phyloP scores from a whole-genome alignment of 148 eudicot species.

The Vaccinium darrowii region DNA sequence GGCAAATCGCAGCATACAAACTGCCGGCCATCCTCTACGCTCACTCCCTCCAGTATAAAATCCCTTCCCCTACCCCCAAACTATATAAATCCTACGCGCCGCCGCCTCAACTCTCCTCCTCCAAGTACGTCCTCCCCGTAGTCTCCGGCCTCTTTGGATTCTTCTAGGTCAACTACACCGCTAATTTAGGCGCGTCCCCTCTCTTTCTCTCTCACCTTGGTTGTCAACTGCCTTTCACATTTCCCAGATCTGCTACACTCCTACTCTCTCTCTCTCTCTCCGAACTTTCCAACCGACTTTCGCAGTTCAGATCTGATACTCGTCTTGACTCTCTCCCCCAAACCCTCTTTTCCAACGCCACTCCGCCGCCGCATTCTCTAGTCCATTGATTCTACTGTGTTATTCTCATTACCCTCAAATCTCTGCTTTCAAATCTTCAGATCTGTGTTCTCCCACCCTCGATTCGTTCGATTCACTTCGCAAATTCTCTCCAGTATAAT shows the following conservation, averaged over 20 bases:
- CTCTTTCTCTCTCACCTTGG: background rate
- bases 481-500: background rate
- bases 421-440: background rate
- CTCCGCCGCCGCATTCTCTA: background rate
- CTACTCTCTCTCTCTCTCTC: background rate
- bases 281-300: background rate
- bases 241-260: background rate
- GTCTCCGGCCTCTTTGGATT: background rate
- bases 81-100: background rate
- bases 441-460: background rate
- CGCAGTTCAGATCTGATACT: background rate
- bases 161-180: background rate
- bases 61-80: background rate
- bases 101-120: background rate
- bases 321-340: background rate
- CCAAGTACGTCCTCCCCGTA: background rate
- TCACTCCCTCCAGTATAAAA: background rate
- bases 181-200: conserved; percentile 6
- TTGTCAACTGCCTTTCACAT: background rate
- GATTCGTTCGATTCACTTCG: background rate
- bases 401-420: background rate
- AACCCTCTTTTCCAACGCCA: background rate
- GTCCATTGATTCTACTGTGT: too few species aligned
- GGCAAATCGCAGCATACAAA: background rate
- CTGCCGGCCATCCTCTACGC: background rate